Evolutionary conservation across 2,329 filamentous ascomycete species (phyloP), one percentile per base, ranked within the genome.

Genomic region (Diplodia sapinea): DNA sequence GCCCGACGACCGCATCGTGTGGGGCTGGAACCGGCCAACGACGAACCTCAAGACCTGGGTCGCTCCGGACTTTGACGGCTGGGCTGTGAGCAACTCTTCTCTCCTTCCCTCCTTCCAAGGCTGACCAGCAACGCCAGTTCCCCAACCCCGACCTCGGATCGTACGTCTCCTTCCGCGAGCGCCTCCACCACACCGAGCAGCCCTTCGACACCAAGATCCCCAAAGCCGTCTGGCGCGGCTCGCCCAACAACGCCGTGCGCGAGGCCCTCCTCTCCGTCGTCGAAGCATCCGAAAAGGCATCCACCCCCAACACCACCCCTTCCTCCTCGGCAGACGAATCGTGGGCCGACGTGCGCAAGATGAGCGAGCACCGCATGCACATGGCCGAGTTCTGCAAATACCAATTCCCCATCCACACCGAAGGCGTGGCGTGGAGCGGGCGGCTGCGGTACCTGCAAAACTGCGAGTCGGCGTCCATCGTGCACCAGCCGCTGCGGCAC

Each of bases 401-500:
- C 57, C 43, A 70, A 47, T 72, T 64, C 55, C 29, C 70, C 1
- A 51, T 70, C 47, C 71, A 73, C 40, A 73, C 71, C 5, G 71
- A 73, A 66, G 71, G 74, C 2, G 68, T 74, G 62, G 73, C 73
- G 12, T 79, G 74, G 70, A 74, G 72, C 54, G 75, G 74, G 23
- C 73, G 75, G 20, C 68, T 76, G 29, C 74, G 76, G 50, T 79
- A 78, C 67, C 68, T 77, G 38, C 77, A 77, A 40, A 75, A 77
- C 52, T 75, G 73, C 65, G 61, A 74, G 33, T 83, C 79, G 0
- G 83, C 86, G 38, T 73, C 84, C n/a, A 74, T 86, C 36, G 78
- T 83, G n/a, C 84, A 86, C 68, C 74, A 79, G 20, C 59, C 59
- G 12, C 78, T 85, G n/a, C 74, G 79, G 52, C 86, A 82, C 79